Conservation (phyloP, 1,139 yeast species). For the Yamadazyma kanchanaburiensis region DNA sequence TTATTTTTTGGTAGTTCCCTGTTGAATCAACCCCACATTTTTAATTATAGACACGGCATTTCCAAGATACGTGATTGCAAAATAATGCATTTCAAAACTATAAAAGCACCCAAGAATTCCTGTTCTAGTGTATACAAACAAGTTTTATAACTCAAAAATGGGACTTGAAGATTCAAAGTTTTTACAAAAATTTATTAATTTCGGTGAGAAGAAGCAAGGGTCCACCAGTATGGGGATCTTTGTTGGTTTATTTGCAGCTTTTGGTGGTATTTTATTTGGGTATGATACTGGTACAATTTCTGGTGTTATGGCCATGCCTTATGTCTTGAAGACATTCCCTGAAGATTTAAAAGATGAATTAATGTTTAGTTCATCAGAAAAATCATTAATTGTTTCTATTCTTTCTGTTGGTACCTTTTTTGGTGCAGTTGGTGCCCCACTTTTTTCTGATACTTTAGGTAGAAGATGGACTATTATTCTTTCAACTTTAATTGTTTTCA, state of each 20-base stretch:
- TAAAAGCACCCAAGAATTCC: too few relatives aligned
- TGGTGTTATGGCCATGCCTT: constrained; percentile 72
- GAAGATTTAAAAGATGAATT: constrained; percentile 5
- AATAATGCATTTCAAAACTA: too few relatives aligned
- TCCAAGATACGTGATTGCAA: too few relatives aligned
- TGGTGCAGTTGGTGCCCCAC: constrained; percentile 59
- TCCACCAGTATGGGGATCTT: constrained; percentile 47
- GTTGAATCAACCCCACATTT: too few relatives aligned
- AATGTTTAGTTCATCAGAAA: constrained; percentile 48
- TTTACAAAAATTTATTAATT: constrained; percentile 28
- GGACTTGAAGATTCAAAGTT: constrained; percentile 36
- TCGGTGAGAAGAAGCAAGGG: constrained; percentile 46
- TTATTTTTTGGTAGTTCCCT: too few relatives aligned
- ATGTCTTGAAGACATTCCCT: constrained; percentile 53
- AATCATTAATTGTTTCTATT: constrained; percentile 63
- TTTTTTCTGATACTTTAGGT: constrained; percentile 55
- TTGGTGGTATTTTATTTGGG: constrained; percentile 70
- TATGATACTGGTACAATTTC: constrained; percentile 80
- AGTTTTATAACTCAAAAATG: too few relatives aligned
- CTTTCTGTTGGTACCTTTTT: constrained; percentile 72
- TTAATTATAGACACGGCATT: too few relatives aligned
- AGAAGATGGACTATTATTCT: constrained; percentile 51
- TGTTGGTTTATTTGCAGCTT: constrained; percentile 50
- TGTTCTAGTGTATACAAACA: too few relatives aligned
- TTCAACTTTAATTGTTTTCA: constrained; percentile 49